Base-by-base conservation (phyloP, 2,329 filamentous ascomycete genomes). In the Fonsecaea multimorphosa region DNA sequence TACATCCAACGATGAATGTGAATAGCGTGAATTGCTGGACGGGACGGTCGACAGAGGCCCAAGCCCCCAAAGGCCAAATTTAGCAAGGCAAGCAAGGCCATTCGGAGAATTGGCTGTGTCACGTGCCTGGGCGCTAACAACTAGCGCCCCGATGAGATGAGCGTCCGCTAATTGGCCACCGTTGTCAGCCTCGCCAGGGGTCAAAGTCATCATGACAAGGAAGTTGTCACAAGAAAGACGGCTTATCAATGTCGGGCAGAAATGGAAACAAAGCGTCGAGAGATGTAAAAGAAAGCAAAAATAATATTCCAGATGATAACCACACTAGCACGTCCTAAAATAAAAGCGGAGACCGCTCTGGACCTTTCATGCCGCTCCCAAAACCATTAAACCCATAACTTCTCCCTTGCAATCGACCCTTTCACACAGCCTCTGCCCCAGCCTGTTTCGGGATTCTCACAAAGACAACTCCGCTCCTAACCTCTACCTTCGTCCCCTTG, bases 391-490 rank as follows among this genome's bases (percentile, higher is more conserved):
- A 4, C n/a, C 11, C 22, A 29, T 27, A 9, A 34, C 40, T 49
- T 22, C 38, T 34, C 19, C 19, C n/a, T n/a, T 11, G 40, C 44
- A 49, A 27, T 14, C 44, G 3, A 12, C 22, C 44, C 44, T 5
- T 49, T 49, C n/a, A 27, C 19, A 12, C 44, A 46, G 40, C 31
- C 56, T 31, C 56, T 29, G 38, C n/a, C 36, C 19, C 19, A n/a
- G 19, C 11, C 52, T 32, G 16, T 31, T 54, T 49, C 19, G 32
- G 27, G 8, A 66, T 44, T 31, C 34, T 58, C 24, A 63, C 40
- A 44, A 58, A 59, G 19, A 62, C 46, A n/a, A 66, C 22, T n/a
- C 64, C 64, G 29, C 55, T 36, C 34, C 59, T 54, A 19, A 63
- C 64, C 36, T 51, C 54, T 8, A 59, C n/a, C 32, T 54, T 61